phyloP scores from a whole-genome alignment of 768 basidiomycete genomes.

The Tulasnella sp. region DNA sequence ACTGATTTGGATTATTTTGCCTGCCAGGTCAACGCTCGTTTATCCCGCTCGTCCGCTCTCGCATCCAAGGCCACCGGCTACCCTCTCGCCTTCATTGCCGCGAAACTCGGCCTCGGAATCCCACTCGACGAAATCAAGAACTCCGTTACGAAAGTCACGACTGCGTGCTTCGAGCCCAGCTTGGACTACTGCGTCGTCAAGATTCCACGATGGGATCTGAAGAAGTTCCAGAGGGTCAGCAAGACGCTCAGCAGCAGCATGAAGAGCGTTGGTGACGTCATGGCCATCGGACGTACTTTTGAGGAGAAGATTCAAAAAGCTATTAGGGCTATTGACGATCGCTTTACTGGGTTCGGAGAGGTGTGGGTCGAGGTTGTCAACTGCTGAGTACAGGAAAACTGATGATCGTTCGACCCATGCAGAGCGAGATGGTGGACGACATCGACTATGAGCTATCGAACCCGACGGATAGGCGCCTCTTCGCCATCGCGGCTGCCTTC shows the following conservation, averaged over 20 bases:
- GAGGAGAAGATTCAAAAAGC: constrained; percentile 99
- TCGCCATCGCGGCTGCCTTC: constrained; percentile 94
- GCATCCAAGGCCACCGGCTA: constrained; percentile 99
- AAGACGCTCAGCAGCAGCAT: constrained; percentile 90
- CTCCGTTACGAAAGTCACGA: constrained; percentile 93
- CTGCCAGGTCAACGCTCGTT: constrained; percentile 84
- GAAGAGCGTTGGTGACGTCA: constrained; percentile 99
- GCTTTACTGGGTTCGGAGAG: constrained; percentile 90
- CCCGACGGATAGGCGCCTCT: constrained; percentile 96
- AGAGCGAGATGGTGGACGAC: constrained; percentile 88
- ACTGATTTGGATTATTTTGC: constrained; percentile 12
- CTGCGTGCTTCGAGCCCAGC: constrained; percentile 97
- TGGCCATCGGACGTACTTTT: constrained; percentile 98
- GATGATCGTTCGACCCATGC: background rate
- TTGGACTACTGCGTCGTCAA: constrained; percentile 98
- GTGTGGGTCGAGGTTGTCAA: constrained; percentile 48
- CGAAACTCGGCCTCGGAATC: constrained; percentile 95
- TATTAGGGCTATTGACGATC: constrained; percentile 94
- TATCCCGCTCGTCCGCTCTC: constrained; percentile 95
- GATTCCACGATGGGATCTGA: constrained; percentile 98
- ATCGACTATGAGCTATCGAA: constrained; percentile 92
- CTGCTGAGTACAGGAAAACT: background rate
- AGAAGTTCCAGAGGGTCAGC: constrained; percentile 96
- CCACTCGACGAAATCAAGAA: constrained; percentile 98
- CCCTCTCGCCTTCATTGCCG: constrained; percentile 96